phyloP scores from a whole-genome alignment of 2,329 filamentous ascomycete species.

The Aspergillus neotritici region DNA sequence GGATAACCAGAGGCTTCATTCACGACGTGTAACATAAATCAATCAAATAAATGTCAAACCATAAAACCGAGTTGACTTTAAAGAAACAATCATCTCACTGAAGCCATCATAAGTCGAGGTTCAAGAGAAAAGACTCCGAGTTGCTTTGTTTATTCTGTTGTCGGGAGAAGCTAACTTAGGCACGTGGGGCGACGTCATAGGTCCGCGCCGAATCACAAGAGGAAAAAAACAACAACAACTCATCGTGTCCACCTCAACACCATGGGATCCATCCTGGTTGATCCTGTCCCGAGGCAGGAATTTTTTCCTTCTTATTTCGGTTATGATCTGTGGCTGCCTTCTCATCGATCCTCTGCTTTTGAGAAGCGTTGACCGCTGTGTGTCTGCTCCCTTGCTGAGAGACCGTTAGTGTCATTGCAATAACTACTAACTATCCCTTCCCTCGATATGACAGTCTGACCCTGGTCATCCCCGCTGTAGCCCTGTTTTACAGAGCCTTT shows the following conservation, averaged over 20 bases:
- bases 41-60: too few species aligned
- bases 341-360: too few species aligned
- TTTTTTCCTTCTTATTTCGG: conserved; percentile 4
- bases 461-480: conserved; percentile 3
- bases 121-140: too few species aligned
- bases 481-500: not conserved
- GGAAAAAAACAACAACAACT: conserved; percentile 1
- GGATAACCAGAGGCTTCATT: too few species aligned
- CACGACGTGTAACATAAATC: too few species aligned
- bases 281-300: not conserved
- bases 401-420: not conserved
- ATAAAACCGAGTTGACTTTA: too few species aligned
- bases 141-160: conserved; percentile 3
- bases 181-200: conserved; percentile 36
- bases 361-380: too few species aligned
- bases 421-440: not conserved
- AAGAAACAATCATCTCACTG: too few species aligned
- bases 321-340: too few species aligned
- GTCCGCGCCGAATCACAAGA: conserved; percentile 12
- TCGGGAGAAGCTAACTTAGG: conserved; percentile 4
- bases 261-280: not conserved
- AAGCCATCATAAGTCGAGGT: too few species aligned
- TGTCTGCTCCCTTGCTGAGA: not conserved
- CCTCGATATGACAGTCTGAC: conserved; percentile 3
- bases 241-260: too few species aligned